A percentile compares a stretch with the other conserved stretches of the same genome.
These are phyloP conservation scores for Coniferiporia weirii DNA, from an alignment of 1,284 basidiomycete genomes.

Conservation along the genomic window DNA sequence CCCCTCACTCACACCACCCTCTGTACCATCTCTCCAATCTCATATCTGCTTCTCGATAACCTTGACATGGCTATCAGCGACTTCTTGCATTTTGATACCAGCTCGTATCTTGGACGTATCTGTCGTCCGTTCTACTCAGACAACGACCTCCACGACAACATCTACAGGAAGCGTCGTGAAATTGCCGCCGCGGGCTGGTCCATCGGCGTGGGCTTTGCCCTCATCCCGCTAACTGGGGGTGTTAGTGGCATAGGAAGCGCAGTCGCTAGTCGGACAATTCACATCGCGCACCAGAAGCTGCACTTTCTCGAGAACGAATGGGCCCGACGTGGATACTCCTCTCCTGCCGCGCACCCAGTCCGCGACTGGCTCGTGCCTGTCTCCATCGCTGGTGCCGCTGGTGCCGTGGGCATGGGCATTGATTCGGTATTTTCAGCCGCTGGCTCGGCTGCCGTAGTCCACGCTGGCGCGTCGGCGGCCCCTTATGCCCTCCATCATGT, in stretches of 20 bases:
- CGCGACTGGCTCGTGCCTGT: background rate
- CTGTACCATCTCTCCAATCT: too few species aligned
- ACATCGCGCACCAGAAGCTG: constrained; percentile 6
- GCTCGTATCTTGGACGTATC: background rate
- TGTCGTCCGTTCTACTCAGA: background rate
- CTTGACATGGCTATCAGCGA: background rate
- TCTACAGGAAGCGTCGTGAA: constrained; percentile 8
- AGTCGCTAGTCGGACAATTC: background rate
- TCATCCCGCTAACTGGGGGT: background rate
- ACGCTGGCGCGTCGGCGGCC: background rate
- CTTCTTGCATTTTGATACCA: background rate
- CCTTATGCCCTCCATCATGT: background rate
- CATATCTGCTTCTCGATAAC: too few species aligned
- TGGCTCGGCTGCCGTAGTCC: background rate
- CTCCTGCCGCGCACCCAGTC: background rate
- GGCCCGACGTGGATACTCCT: background rate
- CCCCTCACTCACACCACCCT: too few species aligned
- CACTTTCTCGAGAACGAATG: constrained; percentile 1
- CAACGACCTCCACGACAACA: background rate
- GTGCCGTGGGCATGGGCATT: background rate
- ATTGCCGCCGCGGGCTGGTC: constrained; percentile 4
- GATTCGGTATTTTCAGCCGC: background rate
- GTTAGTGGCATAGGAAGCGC: background rate
- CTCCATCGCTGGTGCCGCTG: background rate
- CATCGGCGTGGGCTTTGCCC: constrained; percentile 2